These are phyloP conservation scores for Albugo candida DNA, from an alignment of 352 stramenopile species.

Conservation along the genomic window DNA sequence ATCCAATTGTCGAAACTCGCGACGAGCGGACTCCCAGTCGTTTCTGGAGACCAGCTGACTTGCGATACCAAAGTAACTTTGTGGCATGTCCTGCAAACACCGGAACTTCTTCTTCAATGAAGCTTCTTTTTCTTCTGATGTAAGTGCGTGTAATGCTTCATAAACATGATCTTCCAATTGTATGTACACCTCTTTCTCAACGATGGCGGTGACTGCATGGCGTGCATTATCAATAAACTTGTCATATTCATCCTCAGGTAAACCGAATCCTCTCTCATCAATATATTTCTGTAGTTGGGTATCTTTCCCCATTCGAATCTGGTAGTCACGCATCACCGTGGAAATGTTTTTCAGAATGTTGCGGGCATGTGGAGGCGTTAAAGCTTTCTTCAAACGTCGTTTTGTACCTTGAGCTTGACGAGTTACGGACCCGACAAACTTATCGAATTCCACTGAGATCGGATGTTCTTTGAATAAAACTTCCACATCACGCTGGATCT, in stretches of 20 bases:
- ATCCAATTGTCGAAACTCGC: slow-evolving; percentile 26
- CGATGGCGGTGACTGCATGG: slow-evolving; percentile 23
- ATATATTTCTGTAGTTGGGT: slow-evolving; percentile 19
- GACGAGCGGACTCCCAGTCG: slow-evolving; percentile 35
- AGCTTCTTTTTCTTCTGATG: slow-evolving; percentile 23
- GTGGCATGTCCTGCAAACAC: slow-evolving; percentile 25
- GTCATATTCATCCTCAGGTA: slow-evolving; percentile 25
- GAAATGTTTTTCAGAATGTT: slow-evolving; percentile 26
- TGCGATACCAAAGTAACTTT: slow-evolving; percentile 34
- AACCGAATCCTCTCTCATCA: slow-evolving; percentile 11
- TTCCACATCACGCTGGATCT: slow-evolving; percentile 19
- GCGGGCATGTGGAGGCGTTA: slow-evolving; percentile 11
- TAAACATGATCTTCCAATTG: slow-evolving; percentile 39
- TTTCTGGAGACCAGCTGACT: slow-evolving; percentile 20
- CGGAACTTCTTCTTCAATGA: slow-evolving; percentile 30
- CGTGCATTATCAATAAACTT: slow-evolving; percentile 41
- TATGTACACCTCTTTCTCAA: slow-evolving; percentile 31
- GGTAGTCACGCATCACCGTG: slow-evolving; percentile 30
- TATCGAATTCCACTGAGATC: slow-evolving; percentile 14
- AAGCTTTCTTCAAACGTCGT: no score
- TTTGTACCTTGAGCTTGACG: slow-evolving; percentile 19
- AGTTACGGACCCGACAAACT: slow-evolving; percentile 19
- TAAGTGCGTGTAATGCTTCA: slow-evolving; percentile 28
- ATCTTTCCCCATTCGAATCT: slow-evolving; percentile 25
- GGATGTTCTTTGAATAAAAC: slow-evolving; percentile 24